Conservation (phyloP, 148 eudicot genomes). For the Diospyros lotus region DNA sequence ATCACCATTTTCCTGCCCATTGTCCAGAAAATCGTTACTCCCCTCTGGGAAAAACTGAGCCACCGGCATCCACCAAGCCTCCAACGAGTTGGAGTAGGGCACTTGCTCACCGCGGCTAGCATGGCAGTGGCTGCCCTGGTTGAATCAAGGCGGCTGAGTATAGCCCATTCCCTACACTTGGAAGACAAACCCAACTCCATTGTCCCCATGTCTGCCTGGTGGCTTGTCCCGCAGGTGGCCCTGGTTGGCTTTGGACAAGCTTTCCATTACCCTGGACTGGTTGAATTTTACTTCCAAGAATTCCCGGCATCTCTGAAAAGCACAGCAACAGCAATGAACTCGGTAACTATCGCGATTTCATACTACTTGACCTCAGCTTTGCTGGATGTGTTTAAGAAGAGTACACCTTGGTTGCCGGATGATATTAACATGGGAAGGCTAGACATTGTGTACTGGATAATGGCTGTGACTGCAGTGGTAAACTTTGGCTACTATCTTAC, state of each 20-base stretch:
- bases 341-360: conserved; percentile 21
- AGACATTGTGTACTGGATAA: conserved; percentile 36
- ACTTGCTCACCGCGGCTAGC: conserved; percentile 13
- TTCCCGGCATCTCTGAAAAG: conserved; percentile 32
- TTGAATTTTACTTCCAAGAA: conserved; percentile 30
- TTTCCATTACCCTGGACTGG: conserved; percentile 41
- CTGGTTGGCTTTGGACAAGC: conserved; percentile 47
- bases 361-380: conserved; percentile 34
- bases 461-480: conserved; percentile 16
- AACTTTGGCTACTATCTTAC: conserved; percentile 30
- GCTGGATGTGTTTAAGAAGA: conserved; percentile 22
- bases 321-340: conserved; percentile 33
- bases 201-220: conserved; percentile 19
- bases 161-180: neutral
- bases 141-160: conserved; percentile 16
- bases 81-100: conserved; percentile 28
- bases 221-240: conserved; percentile 40
- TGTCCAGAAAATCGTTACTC: conserved; percentile 9
- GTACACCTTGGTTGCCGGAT: conserved; percentile 31
- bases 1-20: conserved; percentile 7
- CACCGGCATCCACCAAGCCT: conserved; percentile 9
- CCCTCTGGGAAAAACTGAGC: conserved; percentile 6
- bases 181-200: neutral
- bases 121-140: conserved; percentile 30
- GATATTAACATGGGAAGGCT: conserved; percentile 35